Conservation (phyloP, 768 basidiomycete species). For the Trametes maxima region DNA sequence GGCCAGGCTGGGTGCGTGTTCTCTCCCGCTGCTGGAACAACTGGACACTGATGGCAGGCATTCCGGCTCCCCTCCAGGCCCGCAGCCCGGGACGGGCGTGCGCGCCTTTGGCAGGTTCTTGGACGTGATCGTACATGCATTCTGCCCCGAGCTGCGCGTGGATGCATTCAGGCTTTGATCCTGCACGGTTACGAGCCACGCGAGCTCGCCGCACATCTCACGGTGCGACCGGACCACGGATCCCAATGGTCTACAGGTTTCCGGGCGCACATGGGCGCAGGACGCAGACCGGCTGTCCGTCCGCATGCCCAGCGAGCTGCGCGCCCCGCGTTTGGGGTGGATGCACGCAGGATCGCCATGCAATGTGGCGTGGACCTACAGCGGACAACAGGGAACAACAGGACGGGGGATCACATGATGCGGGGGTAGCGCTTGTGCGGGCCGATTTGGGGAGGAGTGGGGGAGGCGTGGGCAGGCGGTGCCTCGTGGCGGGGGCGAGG, state of each 20-base stretch:
- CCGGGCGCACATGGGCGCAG: not conserved
- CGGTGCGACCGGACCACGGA: not conserved
- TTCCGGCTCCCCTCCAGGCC: constrained; percentile 4
- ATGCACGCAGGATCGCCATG: not conserved
- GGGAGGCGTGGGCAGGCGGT: not conserved
- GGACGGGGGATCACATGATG: constrained; percentile 14
- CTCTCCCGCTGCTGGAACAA: constrained; percentile 5
- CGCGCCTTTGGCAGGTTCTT: not conserved
- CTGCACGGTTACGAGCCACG: not conserved
- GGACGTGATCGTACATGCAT: not conserved
- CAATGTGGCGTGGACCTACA: constrained; percentile 23
- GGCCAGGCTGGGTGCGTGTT: not conserved
- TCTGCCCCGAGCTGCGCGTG: constrained; percentile 8
- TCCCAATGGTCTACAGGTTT: not conserved
- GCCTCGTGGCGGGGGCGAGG: constrained; percentile 29
- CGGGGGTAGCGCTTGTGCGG: constrained; percentile 10
- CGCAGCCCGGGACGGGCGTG: not conserved
- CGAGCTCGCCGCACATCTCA: constrained; percentile 8
- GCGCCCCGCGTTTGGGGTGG: not conserved
- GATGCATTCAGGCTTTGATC: constrained; percentile 17
- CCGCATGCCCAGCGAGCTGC: not conserved
- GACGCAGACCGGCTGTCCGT: not conserved
- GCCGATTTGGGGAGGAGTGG: constrained; percentile 19
- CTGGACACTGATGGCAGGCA: not conserved
- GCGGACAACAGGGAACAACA: constrained; percentile 20